These are phyloP conservation scores for Diaporthe humulicola DNA, from an alignment of 2,329 filamentous ascomycete genomes.

Conservation along the genomic window DNA sequence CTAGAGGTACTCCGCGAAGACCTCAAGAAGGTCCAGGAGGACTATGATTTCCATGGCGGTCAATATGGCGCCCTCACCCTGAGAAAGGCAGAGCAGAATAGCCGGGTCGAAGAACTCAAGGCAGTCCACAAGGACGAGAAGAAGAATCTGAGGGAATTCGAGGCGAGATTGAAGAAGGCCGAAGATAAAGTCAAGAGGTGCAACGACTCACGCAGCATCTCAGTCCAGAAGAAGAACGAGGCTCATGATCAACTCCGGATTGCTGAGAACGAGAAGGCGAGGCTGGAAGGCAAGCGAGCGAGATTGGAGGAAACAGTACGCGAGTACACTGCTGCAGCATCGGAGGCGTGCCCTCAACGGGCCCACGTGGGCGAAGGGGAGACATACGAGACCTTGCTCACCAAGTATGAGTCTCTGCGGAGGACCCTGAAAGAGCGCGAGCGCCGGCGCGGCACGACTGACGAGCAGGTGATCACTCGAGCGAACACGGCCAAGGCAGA, in stretches of 20 bases:
- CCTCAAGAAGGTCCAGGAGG: slow-evolving; percentile 64
- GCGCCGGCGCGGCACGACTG: slow-evolving; percentile 70
- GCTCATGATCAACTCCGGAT: slow-evolving; percentile 66
- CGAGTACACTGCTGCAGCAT: slow-evolving; percentile 68
- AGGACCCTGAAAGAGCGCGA: slow-evolving; percentile 69
- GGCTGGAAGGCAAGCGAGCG: slow-evolving; percentile 62
- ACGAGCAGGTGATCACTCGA: slow-evolving; percentile 72
- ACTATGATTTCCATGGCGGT: slow-evolving; percentile 62
- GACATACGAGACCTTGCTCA: slow-evolving; percentile 68
- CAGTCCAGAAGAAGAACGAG: slow-evolving; percentile 73
- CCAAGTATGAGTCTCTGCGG: slow-evolving; percentile 65
- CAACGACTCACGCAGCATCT: slow-evolving; percentile 63
- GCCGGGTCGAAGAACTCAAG: slow-evolving; percentile 55
- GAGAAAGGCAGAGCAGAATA: slow-evolving; percentile 63
- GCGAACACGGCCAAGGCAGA: slow-evolving; percentile 54
- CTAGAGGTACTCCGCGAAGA: slow-evolving; percentile 70
- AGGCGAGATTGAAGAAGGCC: slow-evolving; percentile 66
- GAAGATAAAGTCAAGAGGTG: slow-evolving; percentile 64
- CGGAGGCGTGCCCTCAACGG: slow-evolving; percentile 64
- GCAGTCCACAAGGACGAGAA: slow-evolving; percentile 52
- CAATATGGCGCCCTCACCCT: slow-evolving; percentile 67
- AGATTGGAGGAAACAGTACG: slow-evolving; percentile 62
- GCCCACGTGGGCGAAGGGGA: slow-evolving; percentile 75
- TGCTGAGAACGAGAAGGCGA: slow-evolving; percentile 59
- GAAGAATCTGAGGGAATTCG: slow-evolving; percentile 52